These are phyloP conservation scores for Sporothrix luriei DNA, from an alignment of 2,329 filamentous ascomycete species.

Conservation along the genomic window DNA sequence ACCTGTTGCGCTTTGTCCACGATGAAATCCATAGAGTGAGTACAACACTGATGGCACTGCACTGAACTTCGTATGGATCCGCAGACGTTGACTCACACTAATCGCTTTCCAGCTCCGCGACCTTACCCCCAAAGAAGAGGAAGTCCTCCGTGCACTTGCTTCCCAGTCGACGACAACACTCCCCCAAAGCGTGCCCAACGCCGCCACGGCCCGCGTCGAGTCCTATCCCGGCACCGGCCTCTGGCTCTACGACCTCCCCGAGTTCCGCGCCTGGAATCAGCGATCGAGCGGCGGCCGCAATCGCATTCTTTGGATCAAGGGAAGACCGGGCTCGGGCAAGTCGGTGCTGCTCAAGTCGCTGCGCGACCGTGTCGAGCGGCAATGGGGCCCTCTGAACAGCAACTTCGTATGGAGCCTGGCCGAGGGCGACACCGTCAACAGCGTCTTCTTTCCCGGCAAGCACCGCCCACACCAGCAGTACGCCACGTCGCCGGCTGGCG, in stretches of 20 bases:
- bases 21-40: constrained; percentile 39
- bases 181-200: constrained; percentile 26
- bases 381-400: constrained; percentile 40
- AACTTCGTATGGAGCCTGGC: constrained; percentile 39
- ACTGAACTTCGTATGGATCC: no score
- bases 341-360: constrained; percentile 41
- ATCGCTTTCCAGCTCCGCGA: constrained; percentile 31
- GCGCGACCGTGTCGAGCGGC: constrained; percentile 37
- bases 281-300: constrained; percentile 38
- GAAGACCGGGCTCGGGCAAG: constrained; percentile 42
- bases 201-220: constrained; percentile 31
- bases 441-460: constrained; percentile 35
- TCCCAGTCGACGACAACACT: constrained; percentile 26
- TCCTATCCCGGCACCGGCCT: constrained; percentile 41
- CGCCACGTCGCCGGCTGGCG: constrained; percentile 35
- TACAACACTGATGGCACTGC: background rate
- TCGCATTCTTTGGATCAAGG: constrained; percentile 43
- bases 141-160: constrained; percentile 38
- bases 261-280: constrained; percentile 42
- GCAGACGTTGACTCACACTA: background rate
- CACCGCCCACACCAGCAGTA: constrained; percentile 29
- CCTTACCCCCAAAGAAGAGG: constrained; percentile 39
- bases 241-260: constrained; percentile 42
- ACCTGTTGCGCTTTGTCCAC: constrained; percentile 36
- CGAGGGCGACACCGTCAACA: constrained; percentile 37